Percentiles rank a stretch among this genome's conserved stretches.
These are phyloP conservation scores for Candida alai DNA, from an alignment of 805 yeast species.

Conservation along the genomic window DNA sequence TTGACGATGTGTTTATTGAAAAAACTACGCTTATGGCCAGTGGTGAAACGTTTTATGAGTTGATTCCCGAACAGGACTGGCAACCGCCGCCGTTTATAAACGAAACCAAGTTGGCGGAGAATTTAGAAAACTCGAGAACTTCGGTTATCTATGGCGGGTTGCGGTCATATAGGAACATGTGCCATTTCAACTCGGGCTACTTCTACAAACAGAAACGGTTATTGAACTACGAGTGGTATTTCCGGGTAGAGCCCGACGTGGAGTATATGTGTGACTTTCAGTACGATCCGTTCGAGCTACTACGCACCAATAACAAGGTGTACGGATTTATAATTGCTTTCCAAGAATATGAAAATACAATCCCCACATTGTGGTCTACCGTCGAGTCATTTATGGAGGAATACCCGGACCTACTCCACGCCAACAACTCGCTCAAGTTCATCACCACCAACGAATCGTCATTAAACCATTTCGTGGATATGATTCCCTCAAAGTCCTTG, in stretches of 20 bases:
- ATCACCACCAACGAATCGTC: constrained; percentile 42
- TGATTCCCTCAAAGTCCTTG: constrained; percentile 20
- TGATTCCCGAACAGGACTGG: constrained; percentile 40
- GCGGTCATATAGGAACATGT: constrained; percentile 58
- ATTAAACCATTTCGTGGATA: constrained; percentile 15
- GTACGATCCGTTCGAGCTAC: constrained; percentile 47
- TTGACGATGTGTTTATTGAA: constrained; percentile 37
- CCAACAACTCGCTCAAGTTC: constrained; percentile 45
- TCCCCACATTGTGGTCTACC: constrained; percentile 49
- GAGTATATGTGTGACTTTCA: constrained; percentile 54
- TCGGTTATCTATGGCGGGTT: constrained; percentile 43
- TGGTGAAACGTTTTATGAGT: constrained; percentile 37
- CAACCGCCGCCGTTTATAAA: constrained; percentile 35
- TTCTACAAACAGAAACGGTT: constrained; percentile 48
- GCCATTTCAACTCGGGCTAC: constrained; percentile 70
- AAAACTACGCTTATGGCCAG: constrained; percentile 44
- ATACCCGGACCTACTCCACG: constrained; percentile 44
- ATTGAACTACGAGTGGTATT: constrained; percentile 49
- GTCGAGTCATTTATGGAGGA: constrained; percentile 43
- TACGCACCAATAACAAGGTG: constrained; percentile 39
- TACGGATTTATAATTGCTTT: constrained; percentile 53
- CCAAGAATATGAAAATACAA: constrained; percentile 49
- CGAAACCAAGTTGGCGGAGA: constrained; percentile 21
- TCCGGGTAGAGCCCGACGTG: constrained; percentile 61
- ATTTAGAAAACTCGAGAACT: constrained; percentile 17